Evolutionary conservation across 805 yeast species (phyloP).

Genomic region (Saccharomycopsis fibuligera): DNA sequence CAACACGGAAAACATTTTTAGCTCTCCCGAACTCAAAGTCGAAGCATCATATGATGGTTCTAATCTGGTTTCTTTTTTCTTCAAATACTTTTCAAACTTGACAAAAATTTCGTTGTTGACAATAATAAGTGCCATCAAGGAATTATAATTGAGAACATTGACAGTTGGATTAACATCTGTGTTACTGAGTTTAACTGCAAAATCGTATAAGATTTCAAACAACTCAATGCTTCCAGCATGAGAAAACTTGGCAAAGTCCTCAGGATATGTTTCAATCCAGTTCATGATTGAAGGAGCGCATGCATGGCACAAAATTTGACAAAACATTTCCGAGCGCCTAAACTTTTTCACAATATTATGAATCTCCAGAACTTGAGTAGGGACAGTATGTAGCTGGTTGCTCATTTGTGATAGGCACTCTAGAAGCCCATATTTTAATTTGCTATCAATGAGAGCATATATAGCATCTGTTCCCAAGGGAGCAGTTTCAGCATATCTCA

Average conservation of each 20-base stretch:
- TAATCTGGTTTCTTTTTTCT: not conserved
- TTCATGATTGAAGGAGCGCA: not conserved
- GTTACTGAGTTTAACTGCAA: not conserved
- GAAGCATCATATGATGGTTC: not conserved
- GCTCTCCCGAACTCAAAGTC: not conserved
- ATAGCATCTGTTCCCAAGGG: not conserved
- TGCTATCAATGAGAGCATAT: not conserved
- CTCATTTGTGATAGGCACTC: too few species aligned
- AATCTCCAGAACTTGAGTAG: too few species aligned
- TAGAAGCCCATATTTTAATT: constrained; percentile 8
- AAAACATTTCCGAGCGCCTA: not conserved
- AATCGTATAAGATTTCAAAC: constrained; percentile 1
- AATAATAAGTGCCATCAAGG: not conserved
- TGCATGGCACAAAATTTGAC: not conserved
- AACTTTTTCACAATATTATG: too few species aligned
- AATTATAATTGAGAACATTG: not conserved
- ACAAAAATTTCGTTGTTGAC: not conserved
- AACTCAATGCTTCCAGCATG: not conserved
- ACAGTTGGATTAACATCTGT: not conserved
- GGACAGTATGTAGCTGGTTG: not conserved
- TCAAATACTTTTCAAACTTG: not conserved
- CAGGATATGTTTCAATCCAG: not conserved
- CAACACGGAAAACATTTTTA: constrained; percentile 6
- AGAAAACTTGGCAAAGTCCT: not conserved
- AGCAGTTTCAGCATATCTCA: not conserved